Conservation (phyloP, 495 filamentous ascomycete genomes). For the Tricharina praecox region DNA sequence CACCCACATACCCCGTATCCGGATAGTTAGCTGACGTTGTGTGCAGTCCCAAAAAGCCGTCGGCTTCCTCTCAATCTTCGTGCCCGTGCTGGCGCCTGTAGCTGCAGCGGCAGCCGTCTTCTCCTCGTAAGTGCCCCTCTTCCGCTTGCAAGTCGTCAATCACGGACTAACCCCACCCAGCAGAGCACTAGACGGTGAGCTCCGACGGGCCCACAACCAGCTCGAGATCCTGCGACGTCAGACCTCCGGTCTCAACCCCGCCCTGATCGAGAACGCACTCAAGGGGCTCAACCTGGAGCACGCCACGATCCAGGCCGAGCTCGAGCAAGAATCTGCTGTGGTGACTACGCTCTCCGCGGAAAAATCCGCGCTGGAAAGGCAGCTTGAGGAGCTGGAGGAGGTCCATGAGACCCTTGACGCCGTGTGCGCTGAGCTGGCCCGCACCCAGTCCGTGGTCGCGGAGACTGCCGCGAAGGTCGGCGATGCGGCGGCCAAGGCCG, state of each 20-base stretch:
- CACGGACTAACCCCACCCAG: not conserved
- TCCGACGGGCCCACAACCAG: not conserved
- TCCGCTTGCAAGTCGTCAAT: not conserved
- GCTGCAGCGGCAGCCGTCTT: not conserved
- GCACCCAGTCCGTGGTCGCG: not conserved
- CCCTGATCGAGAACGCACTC: not conserved
- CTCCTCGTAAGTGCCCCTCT: not conserved
- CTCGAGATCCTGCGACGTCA: not conserved
- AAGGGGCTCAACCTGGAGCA: not conserved
- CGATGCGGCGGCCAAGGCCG: not conserved
- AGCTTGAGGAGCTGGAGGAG: not conserved
- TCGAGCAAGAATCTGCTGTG: not conserved
- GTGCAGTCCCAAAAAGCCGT: not conserved
- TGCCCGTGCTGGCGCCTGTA: not conserved
- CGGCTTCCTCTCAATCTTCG: not conserved
- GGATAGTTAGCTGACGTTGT: not conserved
- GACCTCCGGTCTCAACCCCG: not conserved
- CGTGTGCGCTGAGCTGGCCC: not conserved
- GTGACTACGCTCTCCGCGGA: not conserved
- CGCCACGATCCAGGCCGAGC: not conserved
- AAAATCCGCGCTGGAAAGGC: not conserved
- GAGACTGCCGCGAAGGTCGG: not conserved
- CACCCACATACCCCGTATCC: not conserved
- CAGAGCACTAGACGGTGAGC: not conserved
- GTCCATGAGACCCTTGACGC: not conserved